These are phyloP conservation scores for Xylariaceae sp. DNA, from an alignment of 2,329 filamentous ascomycete species.

Conservation along the genomic window DNA sequence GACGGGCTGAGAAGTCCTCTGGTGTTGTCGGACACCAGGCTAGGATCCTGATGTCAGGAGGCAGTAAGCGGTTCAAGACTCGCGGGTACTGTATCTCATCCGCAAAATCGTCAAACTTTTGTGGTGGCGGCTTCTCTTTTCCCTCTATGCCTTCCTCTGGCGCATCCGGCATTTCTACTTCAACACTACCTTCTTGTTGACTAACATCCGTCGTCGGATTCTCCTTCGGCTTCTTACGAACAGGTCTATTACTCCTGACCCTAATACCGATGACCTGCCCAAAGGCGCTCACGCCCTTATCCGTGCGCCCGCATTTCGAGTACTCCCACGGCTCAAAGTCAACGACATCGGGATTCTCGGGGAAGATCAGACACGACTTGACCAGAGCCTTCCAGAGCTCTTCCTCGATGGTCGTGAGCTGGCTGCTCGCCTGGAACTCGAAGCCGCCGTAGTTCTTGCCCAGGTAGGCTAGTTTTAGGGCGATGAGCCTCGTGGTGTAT, in stretches of 20 bases:
- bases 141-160: too few species aligned
- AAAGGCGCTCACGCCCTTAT: constrained; percentile 91
- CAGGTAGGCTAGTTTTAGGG: constrained; percentile 89
- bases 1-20: constrained; percentile 78
- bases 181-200: constrained; percentile 10
- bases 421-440: constrained; percentile 74
- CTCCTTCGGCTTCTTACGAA: constrained; percentile 35
- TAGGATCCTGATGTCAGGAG: constrained; percentile 81
- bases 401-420: constrained; percentile 82
- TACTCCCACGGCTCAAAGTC: constrained; percentile 86
- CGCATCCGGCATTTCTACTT: constrained; percentile 3
- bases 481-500: constrained; percentile 80
- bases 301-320: constrained; percentile 91
- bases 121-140: constrained; percentile 19
- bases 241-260: constrained; percentile 73
- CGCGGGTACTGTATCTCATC: constrained; percentile 84
- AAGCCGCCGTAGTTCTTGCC: constrained; percentile 90
- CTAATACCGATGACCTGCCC: constrained; percentile 86
- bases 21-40: constrained; percentile 90
- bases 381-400: constrained; percentile 88
- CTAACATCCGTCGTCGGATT: background rate
- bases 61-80: constrained; percentile 81
- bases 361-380: constrained; percentile 77
- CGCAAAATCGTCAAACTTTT: constrained; percentile 59
- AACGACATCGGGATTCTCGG: constrained; percentile 57